Base-by-base conservation (phyloP, 2,329 filamentous ascomycete species). In the Paraconiothyrium sp. region DNA sequence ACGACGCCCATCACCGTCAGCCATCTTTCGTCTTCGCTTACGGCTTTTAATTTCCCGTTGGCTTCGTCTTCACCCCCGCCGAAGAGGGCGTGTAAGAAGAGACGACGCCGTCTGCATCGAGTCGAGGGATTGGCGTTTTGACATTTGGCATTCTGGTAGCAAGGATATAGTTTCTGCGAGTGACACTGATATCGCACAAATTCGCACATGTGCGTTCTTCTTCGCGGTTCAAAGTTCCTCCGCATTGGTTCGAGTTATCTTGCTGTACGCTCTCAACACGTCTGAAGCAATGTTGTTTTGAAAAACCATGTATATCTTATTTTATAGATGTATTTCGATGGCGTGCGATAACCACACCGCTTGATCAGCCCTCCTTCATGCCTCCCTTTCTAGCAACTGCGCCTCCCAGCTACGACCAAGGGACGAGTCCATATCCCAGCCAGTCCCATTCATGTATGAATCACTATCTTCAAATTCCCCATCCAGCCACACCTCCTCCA, bases 401-500 rank as follows among this genome's bases (percentile, higher is more conserved):
- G 14, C 8, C 48, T 51, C 48, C 32, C 35, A 14, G 30, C 10
- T 22, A 13, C 48, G 13, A 14, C 48, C 48, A 27, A 22, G 13
- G 16, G 30, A 14, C 30, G n/a, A 30, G 20, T 54, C 51, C 51
- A 54, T 43, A 54, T 54, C 37, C 35, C 51, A 43, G 20, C 37
- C 22, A 27, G 8, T 22, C 13, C 20, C 30, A 16, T 14, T 2
- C 3, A 5, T n/a, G 5, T 20, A n/a, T 22, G 13, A 22, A 14
- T 44, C 16, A 22, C 14, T 24, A 8, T 32, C 51, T 13, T 32
- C 51, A 32, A 54, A 54, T 5, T 54, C 37, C 37, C 51, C 51
- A 44, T 43, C 6, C 51, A 54, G 22, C 37, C 51, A 54, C 24
- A 43, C 51, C 35, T 20, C 37, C 35, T 54, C 51, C 13, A 54